These are phyloP conservation scores for Erysimum cheiranthoides DNA, from an alignment of 345 rosid genomes.

Conservation along the genomic window DNA sequence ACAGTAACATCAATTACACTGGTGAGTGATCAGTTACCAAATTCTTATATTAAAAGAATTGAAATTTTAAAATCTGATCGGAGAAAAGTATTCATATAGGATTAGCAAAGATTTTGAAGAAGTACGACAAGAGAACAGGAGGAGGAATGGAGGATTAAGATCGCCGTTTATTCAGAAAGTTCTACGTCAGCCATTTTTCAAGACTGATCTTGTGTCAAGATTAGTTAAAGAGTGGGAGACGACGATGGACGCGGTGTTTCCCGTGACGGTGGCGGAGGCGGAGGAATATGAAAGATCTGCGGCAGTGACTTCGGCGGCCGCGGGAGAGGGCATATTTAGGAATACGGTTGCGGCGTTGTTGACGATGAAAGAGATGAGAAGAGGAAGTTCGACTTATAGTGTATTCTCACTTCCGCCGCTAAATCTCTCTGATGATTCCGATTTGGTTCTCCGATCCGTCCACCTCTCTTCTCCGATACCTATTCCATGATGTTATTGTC, in stretches of 20 bases:
- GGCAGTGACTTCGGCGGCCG: slow-evolving; percentile 37
- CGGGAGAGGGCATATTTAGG: slow-evolving; percentile 70
- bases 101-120: slow-evolving; percentile 83
- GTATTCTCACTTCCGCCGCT: too few species aligned
- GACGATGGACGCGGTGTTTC: slow-evolving; percentile 66
- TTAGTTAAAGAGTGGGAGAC: slow-evolving; percentile 76
- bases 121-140: slow-evolving; percentile 83
- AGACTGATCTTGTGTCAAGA: slow-evolving; percentile 74
- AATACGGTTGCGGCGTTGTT: slow-evolving; percentile 78
- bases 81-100: slow-evolving; percentile 44
- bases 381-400: too few species aligned
- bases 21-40: slow-evolving; percentile 53
- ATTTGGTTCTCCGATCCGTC: slow-evolving; percentile 47
- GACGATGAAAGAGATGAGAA: too few species aligned
- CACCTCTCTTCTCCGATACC: slow-evolving; percentile 65
- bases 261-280: slow-evolving; percentile 31
- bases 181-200: slow-evolving; percentile 75
- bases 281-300: slow-evolving; percentile 37
- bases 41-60: neutral
- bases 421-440: too few species aligned
- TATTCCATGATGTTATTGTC: slow-evolving; percentile 44
- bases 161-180: slow-evolving; percentile 74
- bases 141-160: slow-evolving; percentile 60
- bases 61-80: neutral
- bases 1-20: slow-evolving; percentile 90